Evolutionary conservation across 1,284 basidiomycete species (phyloP), one percentile per base, ranked within the genome.

Genomic region (Nidula niveotomentosa): DNA sequence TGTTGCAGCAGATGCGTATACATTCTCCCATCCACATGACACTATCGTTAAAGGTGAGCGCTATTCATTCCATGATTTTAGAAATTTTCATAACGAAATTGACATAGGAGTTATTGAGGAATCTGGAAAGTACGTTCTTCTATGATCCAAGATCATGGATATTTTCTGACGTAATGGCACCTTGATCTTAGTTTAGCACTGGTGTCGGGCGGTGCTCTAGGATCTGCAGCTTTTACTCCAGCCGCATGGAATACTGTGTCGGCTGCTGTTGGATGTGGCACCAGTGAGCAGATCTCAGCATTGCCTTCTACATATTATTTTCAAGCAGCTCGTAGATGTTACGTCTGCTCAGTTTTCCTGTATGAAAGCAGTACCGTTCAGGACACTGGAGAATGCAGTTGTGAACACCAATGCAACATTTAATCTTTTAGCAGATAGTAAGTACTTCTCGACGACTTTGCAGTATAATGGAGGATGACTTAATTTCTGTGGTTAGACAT

Each of bases 91-190:
- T 50, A 15, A 50, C 48, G 23, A 47, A 46, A 48, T 18, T 53
- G 61, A 15, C 36, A 5, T 43, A 71, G 71, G 71, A 36, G 59
- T 72, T n/a, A 72, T 74, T 36, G 62, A 71, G 53, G 61, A 71
- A 55, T 72, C 70, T 10, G 71, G 71, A 62, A 72, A 60, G 71
- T 69, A 51, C 30, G 60, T 50, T 45, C 37, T 18, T 35, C 10
- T 52, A 37, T n/a, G 48, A 36, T 8, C 46, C 45, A 59, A 37
- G 5, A 23, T 23, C 23, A 23, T 23, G 23, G 23, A 23, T 48
- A n/a, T 48, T 9, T 23, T 15, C 17, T 36, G 48, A 43, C 51
- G 52, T 39, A 34, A 48, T 8, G 3, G n/a, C 15, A 8, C 8
- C 43, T 23, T 35, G 10, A 12, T 46, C 13, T 54, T 10, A 43